Evolutionary conservation across 192 early-diverging fungal species (phyloP), one percentile per base, ranked within the genome.

Genomic region (Umbelopsis ramanniana): DNA sequence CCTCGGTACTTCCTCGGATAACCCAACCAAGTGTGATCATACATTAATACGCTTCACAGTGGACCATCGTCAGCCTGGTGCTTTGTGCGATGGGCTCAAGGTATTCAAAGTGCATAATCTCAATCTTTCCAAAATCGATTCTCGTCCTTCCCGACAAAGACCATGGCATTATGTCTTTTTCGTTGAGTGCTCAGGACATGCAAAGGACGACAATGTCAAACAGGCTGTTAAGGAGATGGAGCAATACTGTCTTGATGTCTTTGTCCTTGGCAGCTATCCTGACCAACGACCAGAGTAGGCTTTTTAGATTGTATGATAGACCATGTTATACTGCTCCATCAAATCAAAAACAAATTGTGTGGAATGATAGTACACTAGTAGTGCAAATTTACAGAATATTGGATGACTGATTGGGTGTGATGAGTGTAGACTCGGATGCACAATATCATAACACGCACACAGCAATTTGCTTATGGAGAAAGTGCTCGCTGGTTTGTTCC

Each of bases 121-220:
- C 75, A 96, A 97, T 81, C 79, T 97, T 54, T 94, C 93, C 29
- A 94, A 93, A 46, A 96, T 97, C 76, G 95, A 97, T 79, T 93
- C 94, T 54, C 87, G 94, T 38, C 97, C 97, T 4, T 91, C 91
- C 47, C 81, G 89, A 21, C 79, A 88, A 69, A 83, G 89, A 37
- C 89, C 87, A 71, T 97, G 95, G 95, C 93, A 97, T 76, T 98
- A 96, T 79, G 89, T 93, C 70, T 98, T 97, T 79, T 95, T 97
- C 86, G 87, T 97, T 40, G 96, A 98, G 76, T 89, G 93, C 67
- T 84, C 86, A 37, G 97, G 96, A 10, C 95, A 98, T 75, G 81
- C 82, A 46, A 83, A 88, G 22, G 89, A 94, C 74, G 79, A 76
- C 15, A 83, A 85, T 14, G 89, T 97, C 17, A 74, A 79, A 17